Base-by-base conservation (phyloP, 202 grass and related monocot genomes). In the Hordeum pubiflorum region DNA sequence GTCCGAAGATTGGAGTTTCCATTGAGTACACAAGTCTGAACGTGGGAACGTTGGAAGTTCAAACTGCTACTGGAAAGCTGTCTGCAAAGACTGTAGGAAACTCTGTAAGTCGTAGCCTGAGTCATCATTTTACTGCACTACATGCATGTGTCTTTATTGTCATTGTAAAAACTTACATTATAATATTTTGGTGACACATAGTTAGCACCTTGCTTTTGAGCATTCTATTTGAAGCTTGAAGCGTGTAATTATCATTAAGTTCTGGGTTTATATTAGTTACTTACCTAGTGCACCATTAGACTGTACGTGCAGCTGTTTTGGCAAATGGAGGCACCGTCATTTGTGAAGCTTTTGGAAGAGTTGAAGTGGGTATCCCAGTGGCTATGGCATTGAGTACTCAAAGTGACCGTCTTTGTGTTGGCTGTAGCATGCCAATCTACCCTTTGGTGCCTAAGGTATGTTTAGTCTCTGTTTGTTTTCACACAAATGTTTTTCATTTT, bases 401-500 rank as follows among this genome's bases (percentile, higher is more conserved):
- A 87, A 97, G 92, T 77, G 82, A 92, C 22, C 83, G 79, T 67
- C 77, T 97, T 81, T 97, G 94, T 84, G 63, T 94, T 76, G 94
- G 94, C 24, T 97, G 94, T 69, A 94, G 79, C 74, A 92, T 97
- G 90, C 91, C 94, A 80, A 63, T 97, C 41, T 93, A 89, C 92
- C 94, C 94, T 55, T 87, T 90, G 55, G 40, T 97, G 22, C 73
- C 79, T 62, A 89, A 94, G 94, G 94, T 82, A 57, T 18, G 71
- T 31, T 66, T 74, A 58, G 61, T 85, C 59, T 39, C 7, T 66
- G 50, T 61, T 79, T 83, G 7, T 21, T 63, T 61, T 74, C 37
- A 80, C 24, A 40, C 38, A 69, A 74, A 20, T 32, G 73, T 59
- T 27, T 86, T 3, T 29, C 76, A 32, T 32, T 58, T 68, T 68